Base-by-base conservation (phyloP, 1,139 yeast species). In the Candida mesenterica region DNA sequence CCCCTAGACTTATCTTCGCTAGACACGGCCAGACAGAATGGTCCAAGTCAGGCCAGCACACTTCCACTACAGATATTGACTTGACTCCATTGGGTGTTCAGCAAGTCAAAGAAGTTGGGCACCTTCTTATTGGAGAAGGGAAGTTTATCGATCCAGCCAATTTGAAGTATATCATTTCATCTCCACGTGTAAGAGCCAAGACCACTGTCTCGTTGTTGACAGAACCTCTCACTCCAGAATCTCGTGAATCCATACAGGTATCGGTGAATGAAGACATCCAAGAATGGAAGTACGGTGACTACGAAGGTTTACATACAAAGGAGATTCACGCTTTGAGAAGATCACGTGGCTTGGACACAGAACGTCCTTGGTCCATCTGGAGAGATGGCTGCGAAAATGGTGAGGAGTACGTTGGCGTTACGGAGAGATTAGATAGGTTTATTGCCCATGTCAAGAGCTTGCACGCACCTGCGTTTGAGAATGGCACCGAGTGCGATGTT, bases 271-370 rank as follows among this genome's bases (percentile, higher is more conserved):
- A 84, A 33, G 83, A 82, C 49, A 62, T 88, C 34, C 73, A 94
- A 45, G 97, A 90, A 62, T 90, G 97, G 97, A 94, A 87, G 48
- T 90, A 90, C 53, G 97, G 97, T 48, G 94, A 86, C 51, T 90
- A 90, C 58, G 97, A 90, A 65, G 97, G 97, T 4, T 61, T 82
- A 49, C 59, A 71, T 38, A 84, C 95, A 1, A 60, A 65, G 10
- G 78, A 89, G 48, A 89, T 90, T 55, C 65, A 72, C 28, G 72
- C 66, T 8, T 57, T 77, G 45, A 75, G 97, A 50, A 63, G 65
- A 31, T 55, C 62, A 14, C 70, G 82, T 41, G 96, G 95, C 0
- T 64, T 85, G 32, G 80, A 75, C 36, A 33, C 46, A 24, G 43
- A 51, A 28, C 45, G 49, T 44, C 63, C 72, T 41, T 90, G 97